These are phyloP conservation scores for Triticum aestivum DNA, from an alignment of 176 grass and related monocot species.

Conservation along the genomic window IWGSC_CS_RefSeq_v2.1 NC_057813.1:362628741-362629240, in stretches of 20 bases:
- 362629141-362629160: slow-evolving; percentile 99
- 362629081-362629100: not conserved
- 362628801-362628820: slow-evolving; percentile 29
- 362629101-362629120: not conserved
- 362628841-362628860: slow-evolving; percentile 88
- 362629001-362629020: not conserved
- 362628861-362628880: slow-evolving; percentile 93
- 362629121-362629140: slow-evolving; percentile 96
- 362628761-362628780: not conserved
- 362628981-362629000: slow-evolving; percentile 1
- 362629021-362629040: not conserved
- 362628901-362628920: slow-evolving; percentile 97
- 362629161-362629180: slow-evolving; percentile 84
- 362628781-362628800: not conserved
- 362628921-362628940: slow-evolving; percentile 47
- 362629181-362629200: slow-evolving; percentile 94
- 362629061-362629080: slow-evolving; percentile 3
- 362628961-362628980: not conserved
- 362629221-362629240: slow-evolving; percentile 91
- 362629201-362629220: slow-evolving; percentile 95
- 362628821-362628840: slow-evolving; percentile 71
- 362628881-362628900: slow-evolving; percentile 94
- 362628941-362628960: not conserved
- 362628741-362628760: not conserved
- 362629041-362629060: not conserved